phyloP scores from a whole-genome alignment of 192 early-diverging fungal species.

The Lunasporangiospora selenospora region DNA sequence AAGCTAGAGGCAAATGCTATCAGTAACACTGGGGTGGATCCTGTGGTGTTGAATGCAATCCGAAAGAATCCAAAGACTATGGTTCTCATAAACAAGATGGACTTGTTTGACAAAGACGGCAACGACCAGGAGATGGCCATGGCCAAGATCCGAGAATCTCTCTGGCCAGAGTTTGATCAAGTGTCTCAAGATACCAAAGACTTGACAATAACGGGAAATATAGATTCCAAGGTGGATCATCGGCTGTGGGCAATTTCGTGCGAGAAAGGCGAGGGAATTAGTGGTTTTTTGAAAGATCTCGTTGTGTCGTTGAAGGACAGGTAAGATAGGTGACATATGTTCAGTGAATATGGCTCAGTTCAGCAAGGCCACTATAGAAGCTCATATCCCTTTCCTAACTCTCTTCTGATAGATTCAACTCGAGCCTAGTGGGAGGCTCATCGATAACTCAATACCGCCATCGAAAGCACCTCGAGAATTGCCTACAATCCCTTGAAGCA shows the following conservation, averaged over 20 bases:
- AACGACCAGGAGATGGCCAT: neutral
- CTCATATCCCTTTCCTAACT: neutral
- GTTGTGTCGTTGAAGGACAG: slow-evolving; percentile 48
- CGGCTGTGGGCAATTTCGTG: slow-evolving; percentile 57
- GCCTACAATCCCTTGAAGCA: slow-evolving; percentile 52
- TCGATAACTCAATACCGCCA: slow-evolving; percentile 76
- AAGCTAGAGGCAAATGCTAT: too few species aligned
- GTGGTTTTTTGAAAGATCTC: slow-evolving; percentile 51
- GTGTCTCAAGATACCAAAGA: neutral
- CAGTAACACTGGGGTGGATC: slow-evolving; percentile 24
- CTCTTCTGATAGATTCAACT: slow-evolving; percentile 33
- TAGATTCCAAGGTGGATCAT: slow-evolving; percentile 20
- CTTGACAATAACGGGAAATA: neutral
- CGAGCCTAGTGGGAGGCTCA: slow-evolving; percentile 35
- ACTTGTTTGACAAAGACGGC: slow-evolving; percentile 45
- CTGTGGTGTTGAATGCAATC: slow-evolving; percentile 47
- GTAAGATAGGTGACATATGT: slow-evolving; percentile 22
- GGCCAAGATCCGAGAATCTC: slow-evolving; percentile 1
- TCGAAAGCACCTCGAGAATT: slow-evolving; percentile 65
- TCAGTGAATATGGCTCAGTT: neutral
- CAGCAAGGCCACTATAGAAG: neutral
- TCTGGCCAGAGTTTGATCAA: slow-evolving; percentile 19
- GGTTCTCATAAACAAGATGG: slow-evolving; percentile 72
- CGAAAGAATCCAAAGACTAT: slow-evolving; percentile 58
- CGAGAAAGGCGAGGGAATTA: slow-evolving; percentile 56